A percentile compares a stretch with the other conserved stretches of the same genome.
Evolutionary conservation across 2,329 filamentous ascomycete genomes (phyloP).

Genomic region (Trichoderma sp.): DNA sequence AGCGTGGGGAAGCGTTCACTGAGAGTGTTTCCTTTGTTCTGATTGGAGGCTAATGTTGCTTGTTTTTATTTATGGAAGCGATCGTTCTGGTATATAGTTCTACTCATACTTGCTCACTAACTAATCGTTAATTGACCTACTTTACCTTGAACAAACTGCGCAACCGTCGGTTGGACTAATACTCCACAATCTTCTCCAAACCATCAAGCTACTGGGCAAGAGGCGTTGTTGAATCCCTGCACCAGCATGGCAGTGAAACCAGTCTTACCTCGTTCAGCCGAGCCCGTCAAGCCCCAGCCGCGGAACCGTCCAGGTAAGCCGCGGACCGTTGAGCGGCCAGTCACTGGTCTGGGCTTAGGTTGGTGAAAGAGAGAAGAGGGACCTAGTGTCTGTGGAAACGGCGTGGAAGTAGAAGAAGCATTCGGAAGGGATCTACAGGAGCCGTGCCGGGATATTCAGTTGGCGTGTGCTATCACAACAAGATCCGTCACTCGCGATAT

Average conservation of each 20-base stretch:
- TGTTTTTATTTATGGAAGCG: neutral
- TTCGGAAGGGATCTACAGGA: slow-evolving; percentile 15
- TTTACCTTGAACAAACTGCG: neutral
- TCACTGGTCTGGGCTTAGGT: neutral
- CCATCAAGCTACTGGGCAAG: neutral
- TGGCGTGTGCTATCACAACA: neutral
- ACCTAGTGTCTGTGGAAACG: too few relatives aligned
- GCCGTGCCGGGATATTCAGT: neutral
- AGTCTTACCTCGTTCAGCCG: neutral
- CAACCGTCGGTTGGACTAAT: neutral
- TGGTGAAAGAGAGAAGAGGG: neutral
- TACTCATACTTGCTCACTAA: neutral
- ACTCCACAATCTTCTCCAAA: neutral
- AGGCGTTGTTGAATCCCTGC: neutral
- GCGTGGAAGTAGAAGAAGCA: neutral
- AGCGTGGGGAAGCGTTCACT: neutral
- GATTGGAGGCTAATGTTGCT: neutral
- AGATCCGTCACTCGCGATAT: neutral
- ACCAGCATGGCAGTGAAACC: slow-evolving; percentile 5
- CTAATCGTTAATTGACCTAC: neutral
- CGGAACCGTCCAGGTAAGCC: neutral
- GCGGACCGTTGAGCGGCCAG: neutral
- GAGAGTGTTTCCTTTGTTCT: neutral
- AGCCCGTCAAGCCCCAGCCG: neutral
- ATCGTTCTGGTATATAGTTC: too few relatives aligned